Base-by-base conservation (phyloP, 305 asterid species). In the Rubia occidens region DNA sequence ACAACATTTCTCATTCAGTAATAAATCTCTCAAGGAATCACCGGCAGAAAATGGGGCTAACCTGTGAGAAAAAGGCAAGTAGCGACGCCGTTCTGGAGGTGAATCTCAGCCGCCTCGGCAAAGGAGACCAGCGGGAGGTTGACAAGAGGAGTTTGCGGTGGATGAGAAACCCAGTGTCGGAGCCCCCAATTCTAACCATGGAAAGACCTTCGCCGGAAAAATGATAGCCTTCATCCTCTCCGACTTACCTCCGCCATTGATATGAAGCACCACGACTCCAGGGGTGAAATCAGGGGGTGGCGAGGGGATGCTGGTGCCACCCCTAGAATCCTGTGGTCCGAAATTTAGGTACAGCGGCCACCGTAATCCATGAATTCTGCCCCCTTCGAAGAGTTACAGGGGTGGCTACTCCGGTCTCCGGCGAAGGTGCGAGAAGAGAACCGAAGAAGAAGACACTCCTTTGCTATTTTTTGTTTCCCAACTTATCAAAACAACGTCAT, bases 61-160 rank as follows among this genome's bases (percentile, higher is more conserved):
- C 99, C 99, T 91, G 64, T 90, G 96, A 60, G 97, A 97, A 43
- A 89, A 87, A 94, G 99, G 72, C 78, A 59, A 73, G 90, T 96
- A 11, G 86, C 72, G 17, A 79, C 78, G 49, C 93, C 96, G 69
- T 80, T 89, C 67, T 86, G 91, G 24, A 94, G 89, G 43, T 83
- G 96, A 90, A 90, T 90, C 97, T 89, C 95, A 77, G 96, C 95
- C 13, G 95, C 81, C 84, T 89, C 96, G 67, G 96, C 92, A 2
- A 96, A 88, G 11, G 89, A 80, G 20, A 87, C 86, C 5, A 96
- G 87, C 1, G 97, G 93, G 66, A 94, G 87, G 76, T 78, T 84
- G 42, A 81, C 89, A 75, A 95, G 20, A 94, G 93, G 35, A 94
- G 89, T 84, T 89, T 94, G 76, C 97, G 90, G 80, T 94, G 97